Conservation (phyloP, 192 early-diverging fungal species). For the Anaeromyces robustus region DNA sequence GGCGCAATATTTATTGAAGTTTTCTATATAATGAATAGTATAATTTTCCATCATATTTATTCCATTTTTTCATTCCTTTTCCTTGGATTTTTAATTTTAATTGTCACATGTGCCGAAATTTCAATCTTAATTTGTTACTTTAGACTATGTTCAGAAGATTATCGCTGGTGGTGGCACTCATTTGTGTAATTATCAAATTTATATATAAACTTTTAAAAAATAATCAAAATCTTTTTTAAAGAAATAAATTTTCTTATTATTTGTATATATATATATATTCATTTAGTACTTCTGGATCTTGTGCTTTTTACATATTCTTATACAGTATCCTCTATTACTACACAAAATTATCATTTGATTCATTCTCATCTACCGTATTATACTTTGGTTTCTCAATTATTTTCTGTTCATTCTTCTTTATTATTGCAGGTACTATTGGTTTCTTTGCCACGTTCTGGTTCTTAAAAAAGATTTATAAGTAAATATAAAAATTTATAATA, state of each 20-base stretch:
- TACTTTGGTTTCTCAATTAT: slow-evolving; percentile 52
- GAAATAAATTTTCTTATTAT: no score
- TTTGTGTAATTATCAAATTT: slow-evolving; percentile 50
- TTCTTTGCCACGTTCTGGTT: slow-evolving; percentile 59
- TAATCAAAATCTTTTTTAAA: no score
- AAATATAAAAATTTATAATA: not conserved
- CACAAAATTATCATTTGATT: slow-evolving; percentile 39
- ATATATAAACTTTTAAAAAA: no score
- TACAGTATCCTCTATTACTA: slow-evolving; percentile 64
- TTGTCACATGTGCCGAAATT: slow-evolving; percentile 46
- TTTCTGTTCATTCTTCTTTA: slow-evolving; percentile 18
- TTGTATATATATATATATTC: no score
- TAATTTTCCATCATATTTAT: slow-evolving; percentile 83
- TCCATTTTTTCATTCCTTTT: slow-evolving; percentile 44
- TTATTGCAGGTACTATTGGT: slow-evolving; percentile 38
- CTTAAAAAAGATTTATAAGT: slow-evolving; percentile 51
- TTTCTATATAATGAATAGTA: slow-evolving; percentile 89
- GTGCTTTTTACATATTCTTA: slow-evolving; percentile 60
- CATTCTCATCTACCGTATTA: slow-evolving; percentile 50
- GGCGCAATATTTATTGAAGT: slow-evolving; percentile 90
- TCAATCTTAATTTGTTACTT: slow-evolving; percentile 55
- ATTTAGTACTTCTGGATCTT: slow-evolving; percentile 39
- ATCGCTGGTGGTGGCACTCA: slow-evolving; percentile 86
- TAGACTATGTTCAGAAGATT: slow-evolving; percentile 52
- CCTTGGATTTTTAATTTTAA: slow-evolving; percentile 34